Evolutionary conservation across 2,329 filamentous ascomycete species (phyloP).

Genomic region (Colletotrichum coccodes): DNA sequence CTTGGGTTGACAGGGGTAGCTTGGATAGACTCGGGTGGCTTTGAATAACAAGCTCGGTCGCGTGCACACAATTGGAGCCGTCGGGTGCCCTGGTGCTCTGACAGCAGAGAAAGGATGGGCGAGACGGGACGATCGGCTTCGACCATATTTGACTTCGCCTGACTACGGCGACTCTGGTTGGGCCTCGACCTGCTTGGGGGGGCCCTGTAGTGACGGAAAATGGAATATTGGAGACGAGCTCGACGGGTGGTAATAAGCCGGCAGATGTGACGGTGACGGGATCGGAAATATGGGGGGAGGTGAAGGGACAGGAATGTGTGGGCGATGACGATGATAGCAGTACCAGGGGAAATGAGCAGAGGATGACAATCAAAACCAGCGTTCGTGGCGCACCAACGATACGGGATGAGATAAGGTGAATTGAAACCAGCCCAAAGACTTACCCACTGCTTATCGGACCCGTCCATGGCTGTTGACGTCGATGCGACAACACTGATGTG

Average conservation of each 20-base stretch:
- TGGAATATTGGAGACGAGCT: not conserved
- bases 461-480: constrained; percentile 31
- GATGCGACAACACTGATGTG: not conserved
- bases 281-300: constrained; percentile 9
- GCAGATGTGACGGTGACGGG: constrained; percentile 14
- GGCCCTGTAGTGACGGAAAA: constrained; percentile 27
- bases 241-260: constrained; percentile 20
- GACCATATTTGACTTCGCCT: not conserved
- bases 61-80: not conserved
- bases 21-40: constrained; percentile 4
- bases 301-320: constrained; percentile 17
- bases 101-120: not conserved
- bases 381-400: not conserved
- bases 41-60: not conserved
- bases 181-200: not conserved
- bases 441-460: constrained; percentile 61
- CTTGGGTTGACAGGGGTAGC: constrained; percentile 23
- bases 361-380: constrained; percentile 11
- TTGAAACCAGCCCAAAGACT: constrained; percentile 36
- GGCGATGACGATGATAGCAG: constrained; percentile 23
- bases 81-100: constrained; percentile 7
- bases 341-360: not conserved
- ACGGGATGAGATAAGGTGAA: not conserved
- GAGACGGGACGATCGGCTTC: constrained; percentile 29
- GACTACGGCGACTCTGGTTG: not conserved